Evolutionary conservation across 768 basidiomycete genomes (phyloP), one percentile per base, ranked within the genome.

Genomic region (Tylopilus vinaceipallidus): DNA sequence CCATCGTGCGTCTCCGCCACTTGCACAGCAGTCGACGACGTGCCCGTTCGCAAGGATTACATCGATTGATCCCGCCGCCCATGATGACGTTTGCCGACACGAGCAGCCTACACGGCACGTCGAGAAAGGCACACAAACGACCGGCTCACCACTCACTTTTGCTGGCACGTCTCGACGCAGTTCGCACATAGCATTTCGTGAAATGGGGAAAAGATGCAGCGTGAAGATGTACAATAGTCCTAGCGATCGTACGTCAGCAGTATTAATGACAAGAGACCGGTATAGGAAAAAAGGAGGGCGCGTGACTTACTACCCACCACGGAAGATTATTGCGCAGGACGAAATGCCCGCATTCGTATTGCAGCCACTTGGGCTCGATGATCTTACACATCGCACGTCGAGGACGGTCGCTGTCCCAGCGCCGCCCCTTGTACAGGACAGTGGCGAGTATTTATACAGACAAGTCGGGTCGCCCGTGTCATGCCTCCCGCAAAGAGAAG

Each of bases 241-340:
- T 45, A 22, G 27, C 9, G 24, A 14, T 22, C 9, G 22, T 10
- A 8, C 32, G 14, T 56, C 39, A 42, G 14, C 17, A 14, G n/a
- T n/a, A n/a, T n/a, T n/a, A 24, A 24, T 27, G 2, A 20, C 2
- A 7, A 14, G 12, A 19, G 23, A 7, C 9, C 13, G 34, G 16
- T 11, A 29, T 11, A 16, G 37, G n/a, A n/a, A n/a, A n/a, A 29
- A 8, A 16, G 41, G 33, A 12, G 26, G 6, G 6, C 12, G 23
- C n/a, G n/a, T n/a, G 10, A 45, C 59, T 46, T 36, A 54, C 55
- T 12, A 50, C 42, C 54, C 45, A 56, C 49, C 49, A 37, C 11
- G 49, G 40, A 30, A 51, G 49, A 26, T 40, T 16, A 7, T 27
- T 38, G 16, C 47, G 27, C 26, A 30, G 33, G 7, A 35, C 35